Conservation (phyloP, 306 rosid genomes). For the Sesbania bispinosa region DNA sequence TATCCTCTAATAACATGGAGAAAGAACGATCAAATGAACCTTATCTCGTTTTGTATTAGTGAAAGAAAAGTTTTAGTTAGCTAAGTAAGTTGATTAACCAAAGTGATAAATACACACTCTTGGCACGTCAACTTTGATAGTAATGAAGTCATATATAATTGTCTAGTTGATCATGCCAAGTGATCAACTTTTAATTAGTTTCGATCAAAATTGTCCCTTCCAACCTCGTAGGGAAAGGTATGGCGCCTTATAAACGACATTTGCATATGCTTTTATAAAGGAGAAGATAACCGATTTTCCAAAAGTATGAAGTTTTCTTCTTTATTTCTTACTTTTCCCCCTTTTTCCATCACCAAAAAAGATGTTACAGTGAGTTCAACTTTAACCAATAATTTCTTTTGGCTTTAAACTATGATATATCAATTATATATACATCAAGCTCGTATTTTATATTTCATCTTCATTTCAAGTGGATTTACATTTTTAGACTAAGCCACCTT, state of each 20-base stretch:
- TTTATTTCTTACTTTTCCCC: not conserved
- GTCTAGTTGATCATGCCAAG: conserved; percentile 1
- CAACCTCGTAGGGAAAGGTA: conserved; percentile 32
- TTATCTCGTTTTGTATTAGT: conserved; percentile 26
- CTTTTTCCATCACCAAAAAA: conserved; percentile 26
- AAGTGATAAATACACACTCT: not conserved
- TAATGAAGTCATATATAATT: not conserved
- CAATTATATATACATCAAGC: conserved; percentile 19
- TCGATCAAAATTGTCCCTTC: conserved; percentile 23
- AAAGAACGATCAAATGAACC: not conserved
- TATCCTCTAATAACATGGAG: too few species aligned
- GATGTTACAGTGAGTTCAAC: conserved; percentile 14
- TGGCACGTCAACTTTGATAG: conserved; percentile 24
- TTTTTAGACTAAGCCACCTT: not conserved
- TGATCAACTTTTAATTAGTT: not conserved
- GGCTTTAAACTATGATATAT: not conserved
- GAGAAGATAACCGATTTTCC: conserved; percentile 28
- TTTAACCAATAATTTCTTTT: conserved; percentile 30
- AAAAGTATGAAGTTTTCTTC: conserved; percentile 17
- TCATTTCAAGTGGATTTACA: conserved; percentile 23
- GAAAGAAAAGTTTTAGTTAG: not conserved
- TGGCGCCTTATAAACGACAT: conserved; percentile 24
- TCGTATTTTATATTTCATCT: conserved; percentile 12
- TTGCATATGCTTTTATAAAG: conserved; percentile 35
- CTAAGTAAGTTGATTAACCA: not conserved